These are phyloP conservation scores for Phytophthora hybrid DNA, from an alignment of 352 stramenopile species.

Conservation along the genomic window DNA sequence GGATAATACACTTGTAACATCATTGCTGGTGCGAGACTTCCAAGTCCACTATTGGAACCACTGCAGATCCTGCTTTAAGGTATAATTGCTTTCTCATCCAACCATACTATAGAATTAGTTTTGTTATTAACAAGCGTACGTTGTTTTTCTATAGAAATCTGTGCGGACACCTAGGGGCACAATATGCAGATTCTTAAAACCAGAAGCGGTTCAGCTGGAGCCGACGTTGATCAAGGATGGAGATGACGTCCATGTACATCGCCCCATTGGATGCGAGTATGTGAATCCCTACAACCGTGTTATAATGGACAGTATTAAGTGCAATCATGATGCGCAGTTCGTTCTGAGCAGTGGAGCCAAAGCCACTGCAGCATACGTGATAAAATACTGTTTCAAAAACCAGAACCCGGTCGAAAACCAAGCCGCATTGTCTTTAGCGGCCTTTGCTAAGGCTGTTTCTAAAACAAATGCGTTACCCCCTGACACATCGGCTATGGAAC, in stretches of 20 bases:
- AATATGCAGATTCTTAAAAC: neutral
- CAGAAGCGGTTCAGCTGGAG: neutral
- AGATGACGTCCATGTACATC: neutral
- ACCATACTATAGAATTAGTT: too few species aligned
- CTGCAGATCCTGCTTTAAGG: constrained; percentile 23
- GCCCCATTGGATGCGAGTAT: neutral
- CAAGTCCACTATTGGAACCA: constrained; percentile 31
- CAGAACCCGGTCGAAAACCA: neutral
- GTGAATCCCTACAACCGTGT: neutral
- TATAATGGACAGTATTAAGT: neutral
- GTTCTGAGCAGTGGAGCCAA: neutral
- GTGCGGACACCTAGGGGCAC: constrained; percentile 2
- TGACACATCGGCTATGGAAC: neutral
- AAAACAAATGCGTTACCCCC: neutral
- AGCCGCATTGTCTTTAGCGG: neutral
- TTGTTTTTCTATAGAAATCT: neutral
- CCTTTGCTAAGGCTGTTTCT: neutral
- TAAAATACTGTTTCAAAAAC: neutral
- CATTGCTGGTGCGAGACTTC: constrained; percentile 18
- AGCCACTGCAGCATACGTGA: neutral
- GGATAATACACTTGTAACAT: neutral
- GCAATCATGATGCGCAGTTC: neutral
- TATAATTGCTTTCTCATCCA: neutral
- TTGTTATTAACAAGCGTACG: neutral
- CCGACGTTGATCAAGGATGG: neutral